phyloP scores from a whole-genome alignment of 1,284 basidiomycete genomes.

The Puccinia coronata region DNA sequence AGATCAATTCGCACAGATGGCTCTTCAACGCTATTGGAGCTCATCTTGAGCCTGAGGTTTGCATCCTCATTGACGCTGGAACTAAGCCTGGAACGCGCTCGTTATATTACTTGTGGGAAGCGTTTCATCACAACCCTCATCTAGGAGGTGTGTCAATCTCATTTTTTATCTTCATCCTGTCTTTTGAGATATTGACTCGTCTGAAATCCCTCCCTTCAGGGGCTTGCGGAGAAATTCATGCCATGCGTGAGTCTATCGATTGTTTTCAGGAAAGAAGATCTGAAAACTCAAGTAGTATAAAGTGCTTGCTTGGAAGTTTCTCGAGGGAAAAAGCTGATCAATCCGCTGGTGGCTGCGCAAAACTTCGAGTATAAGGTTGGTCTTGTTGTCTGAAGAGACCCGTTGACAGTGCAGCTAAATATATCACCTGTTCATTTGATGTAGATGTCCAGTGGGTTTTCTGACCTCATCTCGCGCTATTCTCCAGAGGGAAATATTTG shows the following conservation, averaged over 20 bases:
- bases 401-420: background rate
- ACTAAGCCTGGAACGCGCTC: constrained; percentile 96
- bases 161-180: background rate
- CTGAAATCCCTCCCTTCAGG: constrained; percentile 57
- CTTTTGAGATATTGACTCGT: background rate
- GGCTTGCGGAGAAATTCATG: constrained; percentile 71
- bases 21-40: constrained; percentile 93
- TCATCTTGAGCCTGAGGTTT: constrained; percentile 81
- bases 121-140: constrained; percentile 70
- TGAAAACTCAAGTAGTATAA: background rate
- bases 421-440: background rate
- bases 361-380: constrained; percentile 86
- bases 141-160: constrained; percentile 66
- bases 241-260: constrained; percentile 50
- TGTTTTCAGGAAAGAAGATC: background rate
- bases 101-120: constrained; percentile 96
- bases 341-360: constrained; percentile 77
- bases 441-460: constrained; percentile 50
- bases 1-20: constrained; percentile 93
- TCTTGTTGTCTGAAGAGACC: background rate
- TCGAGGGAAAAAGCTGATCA: constrained; percentile 87
- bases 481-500: background rate
- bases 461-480: background rate
- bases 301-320: constrained; percentile 68
- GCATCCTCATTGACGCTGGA: constrained; percentile 87